These are phyloP conservation scores for Chlamydomonas asymmetrica DNA, from an alignment of 139 green algal species.

Conservation along the genomic window DNA sequence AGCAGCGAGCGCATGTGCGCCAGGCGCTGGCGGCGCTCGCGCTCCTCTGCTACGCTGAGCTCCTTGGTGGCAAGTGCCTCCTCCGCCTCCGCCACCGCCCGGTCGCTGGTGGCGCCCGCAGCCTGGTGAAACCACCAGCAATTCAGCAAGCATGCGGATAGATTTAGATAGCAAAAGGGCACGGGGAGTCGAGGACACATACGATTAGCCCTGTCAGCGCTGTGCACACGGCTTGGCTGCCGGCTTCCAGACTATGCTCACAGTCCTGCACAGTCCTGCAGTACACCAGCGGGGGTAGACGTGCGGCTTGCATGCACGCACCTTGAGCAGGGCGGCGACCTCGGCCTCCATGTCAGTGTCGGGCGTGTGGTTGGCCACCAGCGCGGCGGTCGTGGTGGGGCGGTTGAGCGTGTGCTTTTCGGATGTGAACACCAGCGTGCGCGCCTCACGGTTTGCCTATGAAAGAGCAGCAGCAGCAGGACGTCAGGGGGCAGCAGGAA, in stretches of 20 bases:
- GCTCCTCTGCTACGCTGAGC: slow-evolving; percentile 78
- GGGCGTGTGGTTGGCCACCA: slow-evolving; percentile 65
- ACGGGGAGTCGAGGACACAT: too few species aligned
- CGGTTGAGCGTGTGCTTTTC: slow-evolving; percentile 38
- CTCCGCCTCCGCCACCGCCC: slow-evolving; percentile 70
- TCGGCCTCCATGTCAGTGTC: slow-evolving; percentile 79
- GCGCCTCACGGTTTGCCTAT: slow-evolving; percentile 87
- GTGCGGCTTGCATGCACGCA: too few species aligned
- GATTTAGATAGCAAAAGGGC: too few species aligned
- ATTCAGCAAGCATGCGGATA: too few species aligned
- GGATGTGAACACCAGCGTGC: slow-evolving; percentile 79
- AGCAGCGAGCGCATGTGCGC: slow-evolving; percentile 84
- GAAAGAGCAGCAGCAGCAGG: too few species aligned
- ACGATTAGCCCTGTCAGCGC: too few species aligned
- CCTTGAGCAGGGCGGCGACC: slow-evolving; percentile 78
- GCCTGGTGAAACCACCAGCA: slow-evolving; percentile 8
- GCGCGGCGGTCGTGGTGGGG: slow-evolving; percentile 56
- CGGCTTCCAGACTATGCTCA: not conserved
- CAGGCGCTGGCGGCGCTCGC: slow-evolving; percentile 69
- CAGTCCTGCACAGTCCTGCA: slow-evolving; percentile 12
- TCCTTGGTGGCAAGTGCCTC: slow-evolving; percentile 70
- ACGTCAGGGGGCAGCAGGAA: too few species aligned
- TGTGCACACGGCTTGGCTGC: too few species aligned
- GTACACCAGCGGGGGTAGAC: too few species aligned
- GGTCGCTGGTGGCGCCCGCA: slow-evolving; percentile 51